These are phyloP conservation scores for Ceratocystis cubensis DNA, from an alignment of 2,329 filamentous ascomycete species.

Conservation along the genomic window DNA sequence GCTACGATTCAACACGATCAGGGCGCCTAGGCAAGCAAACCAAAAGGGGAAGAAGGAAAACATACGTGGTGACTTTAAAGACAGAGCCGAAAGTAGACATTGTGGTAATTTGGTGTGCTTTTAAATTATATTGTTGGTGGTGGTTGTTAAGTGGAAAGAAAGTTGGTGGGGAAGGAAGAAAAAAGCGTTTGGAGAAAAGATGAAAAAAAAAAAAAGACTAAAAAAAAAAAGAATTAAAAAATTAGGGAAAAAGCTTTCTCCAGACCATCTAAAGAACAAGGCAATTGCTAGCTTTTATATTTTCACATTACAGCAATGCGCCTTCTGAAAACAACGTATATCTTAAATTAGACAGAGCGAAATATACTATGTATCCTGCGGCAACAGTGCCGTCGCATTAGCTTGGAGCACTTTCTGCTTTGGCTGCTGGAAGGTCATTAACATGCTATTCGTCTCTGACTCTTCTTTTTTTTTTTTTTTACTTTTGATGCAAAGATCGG, in stretches of 20 bases:
- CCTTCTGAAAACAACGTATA: background rate
- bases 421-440: too few species aligned
- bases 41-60: slow-evolving; percentile 23
- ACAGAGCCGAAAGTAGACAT: slow-evolving; percentile 84
- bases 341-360: background rate
- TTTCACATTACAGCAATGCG: background rate
- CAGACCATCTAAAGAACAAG: background rate
- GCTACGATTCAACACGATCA: background rate
- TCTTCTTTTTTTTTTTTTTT: background rate
- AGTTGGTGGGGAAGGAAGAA: slow-evolving; percentile 21
- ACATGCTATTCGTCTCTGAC: too few species aligned
- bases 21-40: slow-evolving; percentile 12
- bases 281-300: slow-evolving; percentile 4
- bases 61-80: slow-evolving; percentile 73
- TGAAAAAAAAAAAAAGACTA: background rate
- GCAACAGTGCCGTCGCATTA: too few species aligned
- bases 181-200: slow-evolving; percentile 8
- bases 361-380: background rate
- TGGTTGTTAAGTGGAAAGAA: slow-evolving; percentile 5
- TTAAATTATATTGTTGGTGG: slow-evolving; percentile 16
- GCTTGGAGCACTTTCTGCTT: too few species aligned
- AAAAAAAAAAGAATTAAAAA: slow-evolving; percentile 1
- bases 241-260: slow-evolving; percentile 11
- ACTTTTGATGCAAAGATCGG: background rate
- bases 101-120: slow-evolving; percentile 24